Evolutionary conservation across 2,329 filamentous ascomycete species (phyloP).

Genomic region (Cladobotryum mycophilum): DNA sequence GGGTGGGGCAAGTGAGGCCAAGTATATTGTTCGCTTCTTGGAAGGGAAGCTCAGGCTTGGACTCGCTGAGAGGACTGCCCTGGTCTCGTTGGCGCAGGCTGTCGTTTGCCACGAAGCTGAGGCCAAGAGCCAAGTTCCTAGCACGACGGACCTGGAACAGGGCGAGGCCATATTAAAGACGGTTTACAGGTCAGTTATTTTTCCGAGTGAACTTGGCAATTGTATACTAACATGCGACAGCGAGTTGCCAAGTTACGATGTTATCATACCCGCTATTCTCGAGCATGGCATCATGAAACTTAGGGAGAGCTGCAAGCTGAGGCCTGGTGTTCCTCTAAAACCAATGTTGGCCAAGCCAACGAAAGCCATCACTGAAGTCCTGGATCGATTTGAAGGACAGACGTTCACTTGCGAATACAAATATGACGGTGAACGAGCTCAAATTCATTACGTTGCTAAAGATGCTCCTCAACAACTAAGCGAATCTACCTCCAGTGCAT

Average conservation of each 20-base stretch:
- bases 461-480: conserved; percentile 65
- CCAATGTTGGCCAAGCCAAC: conserved; percentile 98
- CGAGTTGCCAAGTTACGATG: conserved; percentile 90
- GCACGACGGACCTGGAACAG: conserved; percentile 69
- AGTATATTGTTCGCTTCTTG: conserved; percentile 85
- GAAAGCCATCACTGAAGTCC: conserved; percentile 94
- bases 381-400: conserved; percentile 92
- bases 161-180: conserved; percentile 83
- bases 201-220: not conserved
- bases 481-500: conserved; percentile 51
- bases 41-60: conserved; percentile 92
- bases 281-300: conserved; percentile 80
- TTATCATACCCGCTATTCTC: conserved; percentile 85
- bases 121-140: conserved; percentile 63
- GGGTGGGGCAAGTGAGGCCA: conserved; percentile 89
- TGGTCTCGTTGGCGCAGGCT: conserved; percentile 85
- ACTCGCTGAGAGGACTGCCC: conserved; percentile 83
- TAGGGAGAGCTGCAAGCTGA: conserved; percentile 79
- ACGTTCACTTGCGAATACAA: conserved; percentile 99
- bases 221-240: conserved; percentile 44
- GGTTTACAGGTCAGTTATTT: conserved; percentile 65
- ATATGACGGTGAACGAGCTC: conserved; percentile 96
- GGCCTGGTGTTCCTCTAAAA: conserved; percentile 89
- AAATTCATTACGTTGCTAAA: conserved; percentile 93
- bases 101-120: conserved; percentile 76